Conservation (phyloP, 176 grass and related monocot genomes). For the Avena insularis region DNA sequence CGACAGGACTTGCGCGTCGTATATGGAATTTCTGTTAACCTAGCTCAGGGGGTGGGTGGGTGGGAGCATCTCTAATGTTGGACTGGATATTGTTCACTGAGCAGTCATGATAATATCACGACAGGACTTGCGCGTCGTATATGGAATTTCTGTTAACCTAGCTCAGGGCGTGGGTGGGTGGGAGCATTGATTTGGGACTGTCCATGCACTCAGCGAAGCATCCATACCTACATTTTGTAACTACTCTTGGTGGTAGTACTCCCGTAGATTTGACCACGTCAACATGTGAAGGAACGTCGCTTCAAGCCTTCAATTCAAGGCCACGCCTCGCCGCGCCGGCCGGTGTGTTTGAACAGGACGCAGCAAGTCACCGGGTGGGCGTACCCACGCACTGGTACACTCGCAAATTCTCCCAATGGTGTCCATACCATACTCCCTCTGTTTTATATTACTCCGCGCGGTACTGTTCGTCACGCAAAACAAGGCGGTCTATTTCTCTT, state of each 20-base stretch:
- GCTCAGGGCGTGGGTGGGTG: too few relatives aligned
- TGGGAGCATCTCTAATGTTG: too few relatives aligned
- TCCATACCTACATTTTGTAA: neutral
- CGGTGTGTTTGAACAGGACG: conserved; percentile 37
- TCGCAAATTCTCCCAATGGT: conserved; percentile 15
- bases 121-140: neutral
- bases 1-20: neutral
- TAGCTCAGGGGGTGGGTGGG: too few relatives aligned
- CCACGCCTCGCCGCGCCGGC: neutral
- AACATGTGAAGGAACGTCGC: conserved; percentile 16
- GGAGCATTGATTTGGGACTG: too few relatives aligned
- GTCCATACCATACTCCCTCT: too few relatives aligned
- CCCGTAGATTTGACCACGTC: conserved; percentile 44
- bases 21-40: neutral
- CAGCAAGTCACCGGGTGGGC: neutral
- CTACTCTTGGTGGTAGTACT: neutral
- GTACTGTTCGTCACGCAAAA: too few relatives aligned
- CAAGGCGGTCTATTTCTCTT: too few relatives aligned
- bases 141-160: neutral
- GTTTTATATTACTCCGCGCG: too few relatives aligned
- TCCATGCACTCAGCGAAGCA: neutral
- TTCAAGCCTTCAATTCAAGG: neutral
- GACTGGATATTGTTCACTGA: too few relatives aligned
- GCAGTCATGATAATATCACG: too few relatives aligned
- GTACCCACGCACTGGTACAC: too few relatives aligned